Base-by-base conservation (phyloP, 164 flowering plant species). In the Echeveria elegans region DNA sequence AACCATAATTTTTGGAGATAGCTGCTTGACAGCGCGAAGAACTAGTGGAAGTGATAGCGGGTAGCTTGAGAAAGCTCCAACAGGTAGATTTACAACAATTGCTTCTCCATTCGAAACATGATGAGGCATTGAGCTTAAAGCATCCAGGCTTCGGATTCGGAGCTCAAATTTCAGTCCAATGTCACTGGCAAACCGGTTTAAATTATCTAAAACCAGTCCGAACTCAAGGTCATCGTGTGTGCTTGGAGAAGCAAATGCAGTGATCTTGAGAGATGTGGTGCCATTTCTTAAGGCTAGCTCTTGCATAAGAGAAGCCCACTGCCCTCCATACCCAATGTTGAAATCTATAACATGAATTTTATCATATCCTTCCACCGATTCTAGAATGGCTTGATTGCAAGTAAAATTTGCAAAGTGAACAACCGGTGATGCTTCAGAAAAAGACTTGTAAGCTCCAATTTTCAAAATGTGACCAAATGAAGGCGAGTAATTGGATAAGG, bases 281-380 rank as follows among this genome's bases (percentile, higher is more conserved):
- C 72, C 72, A 32, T 66, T 78, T 50, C 81, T 78, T 61, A 77
- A 40, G 0, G 79, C 77, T 34, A 86, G 81, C 71, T 84, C 87
- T 64, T 81, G 86, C 86, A 86, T 79, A 19, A 86, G 73, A 40
- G 91, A 84, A 65, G 91, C 77, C 91, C 91, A 86, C 69, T 86
- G 86, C 14, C 79, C 82, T 26, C 91, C 91, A 67, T 70, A 78
- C 2, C 84, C 91, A 34, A 84, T 73, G 71, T 84, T 87, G 23
- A 85, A 86, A 67, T 85, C 88, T 0, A 85, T 43, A 11, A 86
- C 69, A 58, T 83, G 91, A 52, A 86, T 74, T 1, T 72, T 68
- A 56, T 79, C 73, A 64, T 34, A 76, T 7, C 82, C 82, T 26
- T 79, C 82, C 31, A 80, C 63, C 1, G 82, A 81, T 72, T 86